A percentile compares a stretch with the other conserved stretches of the same genome.
phyloP scores from a whole-genome alignment of 495 filamentous ascomycete species.

The Xylaria intraflava region DNA sequence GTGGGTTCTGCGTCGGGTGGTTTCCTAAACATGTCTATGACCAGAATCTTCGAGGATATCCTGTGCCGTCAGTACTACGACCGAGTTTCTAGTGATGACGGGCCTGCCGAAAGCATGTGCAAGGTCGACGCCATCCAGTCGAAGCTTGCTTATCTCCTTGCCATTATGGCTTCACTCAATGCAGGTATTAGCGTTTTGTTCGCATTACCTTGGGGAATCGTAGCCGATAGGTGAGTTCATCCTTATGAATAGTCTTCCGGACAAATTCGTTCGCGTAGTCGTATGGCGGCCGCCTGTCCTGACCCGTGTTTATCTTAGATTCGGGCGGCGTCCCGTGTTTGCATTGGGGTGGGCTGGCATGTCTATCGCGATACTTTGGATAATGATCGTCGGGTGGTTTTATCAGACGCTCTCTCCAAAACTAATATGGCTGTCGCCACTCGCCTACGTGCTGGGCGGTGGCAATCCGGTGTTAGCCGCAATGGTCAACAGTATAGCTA shows the following conservation, averaged over 20 bases:
- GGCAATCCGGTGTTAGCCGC: slow-evolving; percentile 45
- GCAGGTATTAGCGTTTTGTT: slow-evolving; percentile 19
- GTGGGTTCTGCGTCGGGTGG: slow-evolving; percentile 13
- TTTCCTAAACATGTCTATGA: slow-evolving; percentile 21
- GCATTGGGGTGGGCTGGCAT: slow-evolving; percentile 31
- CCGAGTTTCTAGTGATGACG: slow-evolving; percentile 10
- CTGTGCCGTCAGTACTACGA: slow-evolving; percentile 31
- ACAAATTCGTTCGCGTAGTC: background rate
- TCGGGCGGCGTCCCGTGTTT: slow-evolving; percentile 40
- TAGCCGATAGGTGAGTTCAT: slow-evolving; percentile 22
- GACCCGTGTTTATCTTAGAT: slow-evolving; percentile 25
- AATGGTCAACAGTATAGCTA: slow-evolving; percentile 50
- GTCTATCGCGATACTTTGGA: slow-evolving; percentile 27
- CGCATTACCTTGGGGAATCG: slow-evolving; percentile 24
- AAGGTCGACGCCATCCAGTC: slow-evolving; percentile 30
- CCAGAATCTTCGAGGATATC: slow-evolving; percentile 36
- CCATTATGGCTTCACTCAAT: slow-evolving; percentile 16
- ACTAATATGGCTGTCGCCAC: slow-evolving; percentile 46
- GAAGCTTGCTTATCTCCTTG: slow-evolving; percentile 29
- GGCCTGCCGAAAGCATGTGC: slow-evolving; percentile 27
- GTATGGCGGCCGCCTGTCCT: background rate
- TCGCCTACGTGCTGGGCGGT: slow-evolving; percentile 49
- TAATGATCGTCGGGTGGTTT: slow-evolving; percentile 35
- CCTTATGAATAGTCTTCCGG: background rate
- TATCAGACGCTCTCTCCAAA: slow-evolving; percentile 41